phyloP scores from a whole-genome alignment of 2,329 filamentous ascomycete genomes.

The Trichoderma aggressivum region DNA sequence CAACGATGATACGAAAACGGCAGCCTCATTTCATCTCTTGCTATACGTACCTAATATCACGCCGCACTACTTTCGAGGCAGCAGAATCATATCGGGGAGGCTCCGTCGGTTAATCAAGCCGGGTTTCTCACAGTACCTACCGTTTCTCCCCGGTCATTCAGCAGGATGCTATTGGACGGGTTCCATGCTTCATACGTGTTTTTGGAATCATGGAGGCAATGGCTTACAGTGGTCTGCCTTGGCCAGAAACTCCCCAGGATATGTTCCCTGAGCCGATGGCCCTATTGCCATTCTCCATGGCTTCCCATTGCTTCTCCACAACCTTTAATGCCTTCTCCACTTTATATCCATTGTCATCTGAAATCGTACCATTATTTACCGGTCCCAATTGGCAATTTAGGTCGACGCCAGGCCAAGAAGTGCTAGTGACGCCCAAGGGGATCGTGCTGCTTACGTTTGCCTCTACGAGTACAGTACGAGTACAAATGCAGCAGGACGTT shows the following conservation, averaged over 20 bases:
- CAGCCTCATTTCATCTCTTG: not conserved
- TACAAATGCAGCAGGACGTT: not conserved
- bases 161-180: not conserved
- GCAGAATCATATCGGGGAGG: not conserved
- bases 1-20: not conserved
- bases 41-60: not conserved
- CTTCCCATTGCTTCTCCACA: not conserved
- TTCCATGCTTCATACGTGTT: not conserved
- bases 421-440: not conserved
- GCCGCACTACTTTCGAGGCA: not conserved
- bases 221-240: not conserved
- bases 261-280: not conserved
- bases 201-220: not conserved
- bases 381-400: not conserved
- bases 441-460: not conserved
- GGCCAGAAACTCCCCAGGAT: not conserved
- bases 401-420: not conserved
- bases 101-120: not conserved
- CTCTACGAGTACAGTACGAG: not conserved
- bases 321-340: not conserved
- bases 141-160: not conserved
- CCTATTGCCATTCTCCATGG: not conserved
- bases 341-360: conserved; percentile 1
- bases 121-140: not conserved
- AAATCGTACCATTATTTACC: conserved; percentile 10